Evolutionary conservation across 306 rosid genomes (phyloP), one percentile per base, ranked within the genome.

Genomic region (Biancaea sappan): DNA sequence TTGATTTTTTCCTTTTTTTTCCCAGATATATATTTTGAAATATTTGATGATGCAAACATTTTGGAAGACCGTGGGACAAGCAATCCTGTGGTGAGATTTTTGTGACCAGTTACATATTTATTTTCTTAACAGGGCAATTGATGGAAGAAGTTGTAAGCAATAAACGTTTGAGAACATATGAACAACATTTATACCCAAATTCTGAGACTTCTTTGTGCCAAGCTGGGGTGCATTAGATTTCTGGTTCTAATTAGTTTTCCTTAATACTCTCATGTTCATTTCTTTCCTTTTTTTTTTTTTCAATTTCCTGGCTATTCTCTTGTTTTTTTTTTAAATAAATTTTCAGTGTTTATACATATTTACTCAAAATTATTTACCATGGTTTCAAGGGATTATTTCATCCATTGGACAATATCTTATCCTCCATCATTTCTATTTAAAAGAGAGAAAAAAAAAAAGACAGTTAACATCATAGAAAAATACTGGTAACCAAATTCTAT

Each of bases 31-130:
- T 91, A 85, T 84, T 80, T 94, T 69, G 88, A 83, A 80, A 75
- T 94, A 65, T 85, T 69, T 82, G 98, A 89, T 76, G 88, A 77
- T 79, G 86, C 83, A 77, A 94, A 91, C 86, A 81, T 94, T 73
- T 89, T 94, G 80, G 93, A 86, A 64, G 96, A 94, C 59, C 88
- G 79, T 60, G 88, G 82, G 67, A 89, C 93, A 63, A 79, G 80
- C 64, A 94, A 75, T 77, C 96, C 90, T 2, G 97, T 94, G 98
- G 98, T 94, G 75, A 86, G 96, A 71, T 81, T 79, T 72, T 80
- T 31, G 61, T 71, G 72, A 21, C 70, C 32, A 12, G 50, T 47
- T 74, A 13, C 35, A 9, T 46, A 3, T 22, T 63, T 50, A 24
- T 53, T 54, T 11, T 64, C 47, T 26, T 53, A 31, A 29, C 67